phyloP scores from a whole-genome alignment of 1,284 basidiomycete genomes.

The Ustilago crameri region DNA sequence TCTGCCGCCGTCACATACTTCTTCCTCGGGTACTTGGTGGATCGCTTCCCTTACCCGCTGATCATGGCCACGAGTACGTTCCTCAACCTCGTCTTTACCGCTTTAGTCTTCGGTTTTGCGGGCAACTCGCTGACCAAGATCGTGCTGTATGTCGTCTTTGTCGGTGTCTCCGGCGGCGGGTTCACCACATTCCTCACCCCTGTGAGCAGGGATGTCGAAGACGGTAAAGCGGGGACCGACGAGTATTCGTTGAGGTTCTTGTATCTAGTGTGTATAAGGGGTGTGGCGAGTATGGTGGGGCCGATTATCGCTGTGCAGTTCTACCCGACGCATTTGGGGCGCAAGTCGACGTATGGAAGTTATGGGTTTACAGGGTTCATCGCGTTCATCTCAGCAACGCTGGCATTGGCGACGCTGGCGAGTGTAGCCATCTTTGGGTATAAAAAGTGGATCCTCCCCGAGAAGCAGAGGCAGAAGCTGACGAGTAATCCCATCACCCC shows the following conservation, averaged over 20 bases:
- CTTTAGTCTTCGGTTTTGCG: slow-evolving; percentile 55
- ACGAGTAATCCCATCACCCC: slow-evolving; percentile 14
- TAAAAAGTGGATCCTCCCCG: slow-evolving; percentile 7
- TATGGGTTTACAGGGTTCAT: slow-evolving; percentile 36
- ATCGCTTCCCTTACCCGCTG: slow-evolving; percentile 44
- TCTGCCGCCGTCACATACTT: slow-evolving; percentile 52
- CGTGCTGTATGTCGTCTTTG: slow-evolving; percentile 53
- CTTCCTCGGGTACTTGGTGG: slow-evolving; percentile 45
- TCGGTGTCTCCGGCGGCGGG: slow-evolving; percentile 47
- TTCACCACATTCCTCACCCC: slow-evolving; percentile 44
- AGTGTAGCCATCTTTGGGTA: slow-evolving; percentile 21
- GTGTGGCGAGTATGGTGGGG: slow-evolving; percentile 48
- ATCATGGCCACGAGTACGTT: slow-evolving; percentile 47
- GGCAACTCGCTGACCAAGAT: slow-evolving; percentile 47
- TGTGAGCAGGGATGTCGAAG: slow-evolving; percentile 29
- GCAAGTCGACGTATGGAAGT: slow-evolving; percentile 22
- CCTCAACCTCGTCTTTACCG: slow-evolving; percentile 44
- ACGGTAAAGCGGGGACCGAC: slow-evolving; percentile 5
- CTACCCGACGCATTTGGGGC: slow-evolving; percentile 30
- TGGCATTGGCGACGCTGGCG: slow-evolving; percentile 22
- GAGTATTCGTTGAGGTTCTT: slow-evolving; percentile 38
- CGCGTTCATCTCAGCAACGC: slow-evolving; percentile 29
- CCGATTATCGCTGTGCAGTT: slow-evolving; percentile 56
- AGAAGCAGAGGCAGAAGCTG: slow-evolving; percentile 2
- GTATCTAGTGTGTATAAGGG: slow-evolving; percentile 37